Evolutionary conservation across 495 filamentous ascomycete species (phyloP), one percentile per base, ranked within the genome.

Genomic region (Penicillium verhagenii): DNA sequence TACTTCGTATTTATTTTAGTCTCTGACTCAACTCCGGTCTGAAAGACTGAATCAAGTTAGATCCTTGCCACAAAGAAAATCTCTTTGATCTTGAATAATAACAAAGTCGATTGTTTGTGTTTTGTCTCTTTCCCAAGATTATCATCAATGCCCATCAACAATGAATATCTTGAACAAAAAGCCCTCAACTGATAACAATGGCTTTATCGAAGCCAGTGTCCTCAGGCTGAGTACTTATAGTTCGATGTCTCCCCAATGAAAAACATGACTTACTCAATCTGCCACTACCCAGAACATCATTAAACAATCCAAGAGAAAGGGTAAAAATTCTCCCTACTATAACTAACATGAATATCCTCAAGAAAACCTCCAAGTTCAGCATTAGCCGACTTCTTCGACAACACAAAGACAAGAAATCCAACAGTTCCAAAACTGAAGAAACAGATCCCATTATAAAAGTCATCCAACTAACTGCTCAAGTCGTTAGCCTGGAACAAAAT

Each of bases 401-500:
- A 25, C 11, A 4, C 26, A 33, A 21, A 19, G 20, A 48, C 14
- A 48, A 11, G 8, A 16, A 6, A 42, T 20, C 18, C 38, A 42
- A 9, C 7, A 19, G 3, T 21, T 10, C 38, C 18, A 21, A 21
- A 35, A 31, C 16, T 20, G 16, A 48, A 33, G 26, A 48, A 18
- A 13, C 4, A 4, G 4, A 13, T 35, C 16, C 25, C 18, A 20
- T 6, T 1, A 6, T 31, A 11, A 48, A 26, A 9, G 5, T 48
- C 33, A 10, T 25, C 4, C 47, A 52, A 45, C 37, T 51, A 26
- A 46, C 21, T 8, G 19, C 23, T 9, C 49, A 50, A 6, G 60
- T 57, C 6, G 6, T 46, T 24, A 39, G 24, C 9, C 50, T 66
- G 10, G 35, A 47, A 14, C 24, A 47, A 28, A 33, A 56, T 11